phyloP scores from a whole-genome alignment of 495 filamentous ascomycete species.

The Geoglossum glabrum region DNA sequence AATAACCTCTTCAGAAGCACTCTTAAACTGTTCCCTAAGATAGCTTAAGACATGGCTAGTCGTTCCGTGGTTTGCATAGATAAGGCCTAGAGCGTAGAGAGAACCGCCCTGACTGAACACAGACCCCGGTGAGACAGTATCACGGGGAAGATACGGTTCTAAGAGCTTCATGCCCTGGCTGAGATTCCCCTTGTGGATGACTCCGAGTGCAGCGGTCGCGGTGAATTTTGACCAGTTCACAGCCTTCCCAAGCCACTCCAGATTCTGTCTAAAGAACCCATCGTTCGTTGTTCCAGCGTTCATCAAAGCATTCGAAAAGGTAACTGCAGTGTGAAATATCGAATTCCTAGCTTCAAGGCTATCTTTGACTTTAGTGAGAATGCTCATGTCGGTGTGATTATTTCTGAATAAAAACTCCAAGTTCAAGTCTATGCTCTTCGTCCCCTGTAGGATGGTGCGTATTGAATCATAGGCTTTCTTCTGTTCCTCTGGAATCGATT shows the following conservation, averaged over 20 bases:
- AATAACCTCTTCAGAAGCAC: slow-evolving; percentile 79
- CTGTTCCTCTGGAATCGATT: slow-evolving; percentile 21
- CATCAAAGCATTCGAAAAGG: slow-evolving; percentile 97
- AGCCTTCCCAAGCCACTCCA: slow-evolving; percentile 96
- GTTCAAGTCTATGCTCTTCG: slow-evolving; percentile 80
- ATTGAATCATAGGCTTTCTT: slow-evolving; percentile 55
- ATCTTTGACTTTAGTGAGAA: slow-evolving; percentile 89
- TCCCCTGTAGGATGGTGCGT: slow-evolving; percentile 69
- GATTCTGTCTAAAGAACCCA: slow-evolving; percentile 89
- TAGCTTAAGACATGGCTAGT: slow-evolving; percentile 56
- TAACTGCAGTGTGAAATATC: slow-evolving; percentile 94
- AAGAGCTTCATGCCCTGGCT: slow-evolving; percentile 82
- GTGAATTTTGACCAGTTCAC: slow-evolving; percentile 99
- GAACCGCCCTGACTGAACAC: slow-evolving; percentile 92
- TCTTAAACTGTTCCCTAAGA: slow-evolving; percentile 68
- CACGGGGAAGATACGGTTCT: slow-evolving; percentile 80
- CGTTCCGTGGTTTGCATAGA: slow-evolving; percentile 93
- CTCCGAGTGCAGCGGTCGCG: slow-evolving; percentile 86
- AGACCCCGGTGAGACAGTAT: slow-evolving; percentile 51
- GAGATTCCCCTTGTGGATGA: slow-evolving; percentile 89
- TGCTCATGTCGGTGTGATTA: slow-evolving; percentile 70
- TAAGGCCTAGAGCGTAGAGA: slow-evolving; percentile 85
- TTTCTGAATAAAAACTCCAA: slow-evolving; percentile 91
- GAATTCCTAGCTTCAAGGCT: slow-evolving; percentile 90
- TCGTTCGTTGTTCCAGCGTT: slow-evolving; percentile 97